Conservation (phyloP, 2,329 filamentous ascomycete species). For the Aaosphaeria pasadenensis region DNA sequence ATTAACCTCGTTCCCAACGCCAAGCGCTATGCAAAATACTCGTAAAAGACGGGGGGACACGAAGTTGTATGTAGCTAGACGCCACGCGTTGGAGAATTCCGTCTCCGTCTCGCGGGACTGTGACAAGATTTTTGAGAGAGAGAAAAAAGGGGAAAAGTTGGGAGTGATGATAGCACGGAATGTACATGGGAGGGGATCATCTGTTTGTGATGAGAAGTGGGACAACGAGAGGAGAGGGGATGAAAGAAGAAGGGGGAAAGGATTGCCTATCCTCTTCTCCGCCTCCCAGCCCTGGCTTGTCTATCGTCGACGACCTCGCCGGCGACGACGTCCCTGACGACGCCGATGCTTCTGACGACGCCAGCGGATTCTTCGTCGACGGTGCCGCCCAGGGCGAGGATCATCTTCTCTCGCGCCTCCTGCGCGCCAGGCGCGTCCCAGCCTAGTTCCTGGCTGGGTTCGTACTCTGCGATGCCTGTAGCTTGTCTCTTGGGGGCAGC, state of each 20-base stretch:
- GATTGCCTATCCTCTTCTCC: background rate
- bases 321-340: conserved; percentile 31
- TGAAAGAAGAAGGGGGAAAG: no score
- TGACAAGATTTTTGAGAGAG: no score
- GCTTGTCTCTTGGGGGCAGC: background rate
- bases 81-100: no score
- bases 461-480: conserved; percentile 20
- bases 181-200: no score
- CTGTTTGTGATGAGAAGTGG: no score
- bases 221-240: conserved; percentile 8
- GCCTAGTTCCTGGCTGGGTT: conserved; percentile 35
- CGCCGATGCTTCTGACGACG: conserved; percentile 27
- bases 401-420: conserved; percentile 34
- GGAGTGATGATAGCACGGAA: no score
- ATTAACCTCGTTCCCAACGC: no score
- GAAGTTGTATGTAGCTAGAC: no score
- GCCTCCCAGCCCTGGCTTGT: conserved; percentile 14
- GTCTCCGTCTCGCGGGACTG: no score
- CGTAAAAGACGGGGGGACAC: no score
- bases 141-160: no score
- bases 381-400: conserved; percentile 33
- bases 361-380: conserved; percentile 20
- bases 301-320: conserved; percentile 14
- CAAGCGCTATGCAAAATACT: no score
- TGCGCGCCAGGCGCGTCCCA: conserved; percentile 38